A percentile compares a stretch with the other conserved stretches of the same genome.
phyloP scores from a whole-genome alignment of 2,329 filamentous ascomycete genomes.

The Cytospora paraplurivora region DNA sequence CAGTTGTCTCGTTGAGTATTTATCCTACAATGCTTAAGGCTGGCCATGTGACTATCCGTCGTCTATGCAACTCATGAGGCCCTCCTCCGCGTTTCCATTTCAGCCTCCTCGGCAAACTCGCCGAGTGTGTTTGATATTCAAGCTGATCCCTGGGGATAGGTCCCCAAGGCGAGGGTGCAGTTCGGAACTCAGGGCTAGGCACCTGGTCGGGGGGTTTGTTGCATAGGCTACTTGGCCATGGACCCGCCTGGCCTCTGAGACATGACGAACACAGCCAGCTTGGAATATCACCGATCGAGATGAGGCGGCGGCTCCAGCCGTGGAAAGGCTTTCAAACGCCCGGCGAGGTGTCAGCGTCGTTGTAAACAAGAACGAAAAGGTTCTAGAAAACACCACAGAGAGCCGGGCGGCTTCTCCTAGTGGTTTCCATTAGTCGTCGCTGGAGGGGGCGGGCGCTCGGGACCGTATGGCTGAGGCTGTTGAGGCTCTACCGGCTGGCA shows the following conservation, averaged over 20 bases:
- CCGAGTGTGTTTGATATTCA: neutral
- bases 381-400: slow-evolving; percentile 14
- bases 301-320: slow-evolving; percentile 11
- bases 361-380: neutral
- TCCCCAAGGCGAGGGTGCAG: neutral
- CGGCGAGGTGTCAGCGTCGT: slow-evolving; percentile 11
- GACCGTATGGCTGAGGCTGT: slow-evolving; percentile 48
- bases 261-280: neutral
- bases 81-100: neutral
- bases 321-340: slow-evolving; percentile 2
- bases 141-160: slow-evolving; percentile 12
- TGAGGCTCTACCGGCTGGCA: slow-evolving; percentile 36
- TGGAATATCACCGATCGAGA: neutral
- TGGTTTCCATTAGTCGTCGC: slow-evolving; percentile 48
- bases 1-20: slow-evolving; percentile 16
- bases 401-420: slow-evolving; percentile 29
- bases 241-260: neutral
- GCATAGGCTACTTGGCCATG: slow-evolving; percentile 12
- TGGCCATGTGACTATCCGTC: slow-evolving; percentile 6
- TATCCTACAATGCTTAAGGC: slow-evolving; percentile 19
- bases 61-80: slow-evolving; percentile 12
- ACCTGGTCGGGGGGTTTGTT: slow-evolving; percentile 1
- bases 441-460: slow-evolving; percentile 49
- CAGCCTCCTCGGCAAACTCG: neutral
- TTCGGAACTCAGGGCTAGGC: slow-evolving; percentile 5